These are phyloP conservation scores for Phytophthora tubulina DNA, from an alignment of 352 stramenopile genomes.

Conservation along the genomic window DNA sequence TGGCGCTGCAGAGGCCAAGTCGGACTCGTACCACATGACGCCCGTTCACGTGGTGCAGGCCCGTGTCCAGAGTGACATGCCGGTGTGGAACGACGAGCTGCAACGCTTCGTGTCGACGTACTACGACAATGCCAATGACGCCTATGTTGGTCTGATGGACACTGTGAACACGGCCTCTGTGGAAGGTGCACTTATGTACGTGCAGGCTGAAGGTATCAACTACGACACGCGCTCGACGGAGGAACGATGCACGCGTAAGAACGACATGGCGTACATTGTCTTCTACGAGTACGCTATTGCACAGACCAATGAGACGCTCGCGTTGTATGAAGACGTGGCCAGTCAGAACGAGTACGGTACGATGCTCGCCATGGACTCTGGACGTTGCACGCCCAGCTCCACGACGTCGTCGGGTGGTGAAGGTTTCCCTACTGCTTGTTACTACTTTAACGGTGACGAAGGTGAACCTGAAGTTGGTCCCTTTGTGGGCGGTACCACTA, in stretches of 20 bases:
- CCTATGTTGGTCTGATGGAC: constrained; percentile 76
- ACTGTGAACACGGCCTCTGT: constrained; percentile 86
- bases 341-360: constrained; percentile 71
- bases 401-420: constrained; percentile 42
- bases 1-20: constrained; percentile 16
- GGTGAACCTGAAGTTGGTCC: constrained; percentile 70
- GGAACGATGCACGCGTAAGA: constrained; percentile 80
- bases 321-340: constrained; percentile 58
- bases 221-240: constrained; percentile 67
- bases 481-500: constrained; percentile 66
- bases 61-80: constrained; percentile 75
- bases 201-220: constrained; percentile 89
- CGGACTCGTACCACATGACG: constrained; percentile 72
- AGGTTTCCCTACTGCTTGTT: constrained; percentile 62
- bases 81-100: constrained; percentile 59
- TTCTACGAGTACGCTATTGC: constrained; percentile 85
- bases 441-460: constrained; percentile 81
- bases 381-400: constrained; percentile 61
- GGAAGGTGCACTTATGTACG: constrained; percentile 89
- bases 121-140: constrained; percentile 61
- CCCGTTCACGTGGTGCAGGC: constrained; percentile 80
- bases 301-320: constrained; percentile 83
- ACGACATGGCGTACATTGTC: constrained; percentile 81
- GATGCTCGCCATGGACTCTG: constrained; percentile 75
- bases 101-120: constrained; percentile 71